Conservation (phyloP, 2,329 filamentous ascomycete genomes). For the Fusarium virguliforme region DNA sequence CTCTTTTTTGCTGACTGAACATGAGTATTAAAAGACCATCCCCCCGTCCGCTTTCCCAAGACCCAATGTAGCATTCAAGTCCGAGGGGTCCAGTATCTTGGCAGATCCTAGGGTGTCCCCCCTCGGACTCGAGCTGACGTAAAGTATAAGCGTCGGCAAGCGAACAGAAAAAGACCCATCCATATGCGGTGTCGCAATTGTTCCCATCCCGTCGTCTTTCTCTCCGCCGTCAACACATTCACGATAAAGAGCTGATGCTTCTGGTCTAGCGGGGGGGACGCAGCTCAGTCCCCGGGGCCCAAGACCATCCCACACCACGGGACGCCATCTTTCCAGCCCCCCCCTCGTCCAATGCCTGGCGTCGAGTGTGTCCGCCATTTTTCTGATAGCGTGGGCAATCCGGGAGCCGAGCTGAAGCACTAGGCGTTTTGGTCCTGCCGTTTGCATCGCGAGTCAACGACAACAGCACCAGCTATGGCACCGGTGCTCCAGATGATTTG, state of each 20-base stretch:
- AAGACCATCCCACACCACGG: slow-evolving; percentile 6
- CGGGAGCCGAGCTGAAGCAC: slow-evolving; percentile 4
- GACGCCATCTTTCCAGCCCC: slow-evolving; percentile 14
- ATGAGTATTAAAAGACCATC: background rate
- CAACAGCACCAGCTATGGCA: background rate
- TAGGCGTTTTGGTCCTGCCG: slow-evolving; percentile 1
- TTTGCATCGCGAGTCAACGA: slow-evolving; percentile 10
- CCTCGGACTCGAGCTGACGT: slow-evolving; percentile 4
- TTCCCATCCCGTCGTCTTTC: background rate
- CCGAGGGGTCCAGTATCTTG: background rate
- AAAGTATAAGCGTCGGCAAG: slow-evolving; percentile 3
- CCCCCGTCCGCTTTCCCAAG: background rate
- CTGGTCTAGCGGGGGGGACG: slow-evolving; percentile 2
- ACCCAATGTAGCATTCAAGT: background rate
- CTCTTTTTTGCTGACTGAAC: background rate
- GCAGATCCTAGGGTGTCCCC: slow-evolving; percentile 2
- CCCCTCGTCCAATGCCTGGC: slow-evolving; percentile 15
- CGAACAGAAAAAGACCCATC: background rate
- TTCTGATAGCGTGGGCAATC: slow-evolving; percentile 3
- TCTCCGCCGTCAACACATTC: background rate
- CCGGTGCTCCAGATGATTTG: background rate
- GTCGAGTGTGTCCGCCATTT: background rate
- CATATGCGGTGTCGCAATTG: background rate
- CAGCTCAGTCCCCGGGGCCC: slow-evolving; percentile 2
- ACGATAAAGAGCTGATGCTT: slow-evolving; percentile 11